Evolutionary conservation across 2,329 filamentous ascomycete species (phyloP), one percentile per base, ranked within the genome.

Genomic region (Xylaria sp.): DNA sequence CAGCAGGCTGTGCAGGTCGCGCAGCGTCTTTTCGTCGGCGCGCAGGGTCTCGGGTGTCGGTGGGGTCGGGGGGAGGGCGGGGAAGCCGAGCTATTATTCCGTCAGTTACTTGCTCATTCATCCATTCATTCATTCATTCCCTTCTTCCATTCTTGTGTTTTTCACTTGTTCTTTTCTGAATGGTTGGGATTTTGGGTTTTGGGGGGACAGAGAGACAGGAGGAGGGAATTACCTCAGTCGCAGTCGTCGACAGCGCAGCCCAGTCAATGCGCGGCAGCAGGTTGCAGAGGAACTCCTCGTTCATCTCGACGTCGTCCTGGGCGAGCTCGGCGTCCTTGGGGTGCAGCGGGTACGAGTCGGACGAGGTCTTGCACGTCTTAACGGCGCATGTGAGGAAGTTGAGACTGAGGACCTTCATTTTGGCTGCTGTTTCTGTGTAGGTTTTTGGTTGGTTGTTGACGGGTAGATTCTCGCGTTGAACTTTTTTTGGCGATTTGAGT

Each of bases 321-420:
- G 92, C 92, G 23, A 99, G 86, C 74, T 96, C 92, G 55, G 91
- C 92, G 70, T 97, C 92, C 70, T 88, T 88, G 58, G 94, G 93
- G 74, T 97, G 94, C 13, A 99, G 83, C 2, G 94, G 94, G 72
- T 95, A 97, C 23, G 91, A 91, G 55, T 83, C 78, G 4, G 88
- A 80, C 37, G 88, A 87, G 59, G 86, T 83, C 78, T 95, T 96
- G 88, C 94, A 99, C 59, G 89, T 82, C 81, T 97, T 97, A 73
- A 95, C 89, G 63, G 94, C 93, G 80, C 94, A 99, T 70, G 91
- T 94, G 66, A 97, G 80, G 76, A 99, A 99, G 78, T 97, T 97
- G 70, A 96, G 87, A 62, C 92, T 97, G 55, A 97, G 85, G 64
- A 97, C 80, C 76, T 97, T 97, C 94, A 99, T 99, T 62, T 67